Conservation (phyloP, 2,329 filamentous ascomycete species). For the Endoconidiophora laricicola region DNA sequence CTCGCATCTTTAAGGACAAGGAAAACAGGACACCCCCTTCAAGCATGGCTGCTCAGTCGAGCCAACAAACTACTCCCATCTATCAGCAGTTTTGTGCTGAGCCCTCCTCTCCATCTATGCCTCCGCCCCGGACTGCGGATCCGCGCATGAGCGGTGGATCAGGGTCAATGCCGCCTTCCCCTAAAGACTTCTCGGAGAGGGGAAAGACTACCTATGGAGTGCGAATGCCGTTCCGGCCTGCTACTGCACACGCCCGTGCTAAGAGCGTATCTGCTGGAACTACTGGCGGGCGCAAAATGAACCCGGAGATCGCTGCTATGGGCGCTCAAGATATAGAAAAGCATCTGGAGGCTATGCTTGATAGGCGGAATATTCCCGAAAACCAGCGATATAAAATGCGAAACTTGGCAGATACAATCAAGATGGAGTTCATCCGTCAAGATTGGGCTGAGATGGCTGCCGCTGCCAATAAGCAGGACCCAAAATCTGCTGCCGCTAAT, state of each 20-base stretch:
- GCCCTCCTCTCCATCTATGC: not conserved
- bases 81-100: conserved; percentile 10
- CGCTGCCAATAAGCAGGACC: conserved; percentile 16
- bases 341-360: conserved; percentile 49
- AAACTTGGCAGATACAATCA: conserved; percentile 72
- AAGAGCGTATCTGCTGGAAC: conserved; percentile 16
- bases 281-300: not conserved
- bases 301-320: not conserved
- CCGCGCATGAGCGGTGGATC: not conserved
- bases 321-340: conserved; percentile 38
- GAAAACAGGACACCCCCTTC: conserved; percentile 12
- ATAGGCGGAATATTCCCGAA: conserved; percentile 82
- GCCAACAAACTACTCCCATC: conserved; percentile 6
- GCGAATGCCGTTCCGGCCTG: conserved; percentile 12
- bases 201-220: conserved; percentile 6
- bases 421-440: conserved; percentile 87
- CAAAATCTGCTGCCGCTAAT: not conserved
- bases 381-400: conserved; percentile 93
- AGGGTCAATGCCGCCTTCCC: not conserved
- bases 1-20: conserved; percentile 10
- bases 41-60: conserved; percentile 5
- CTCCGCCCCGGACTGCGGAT: conserved; percentile 1
- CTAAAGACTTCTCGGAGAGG: not conserved
- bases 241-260: conserved; percentile 23
- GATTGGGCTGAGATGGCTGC: conserved; percentile 57